These are phyloP conservation scores for Dioscorea cayenensis DNA, from an alignment of 116 monocot genomes.

Conservation along the genomic window DNA sequence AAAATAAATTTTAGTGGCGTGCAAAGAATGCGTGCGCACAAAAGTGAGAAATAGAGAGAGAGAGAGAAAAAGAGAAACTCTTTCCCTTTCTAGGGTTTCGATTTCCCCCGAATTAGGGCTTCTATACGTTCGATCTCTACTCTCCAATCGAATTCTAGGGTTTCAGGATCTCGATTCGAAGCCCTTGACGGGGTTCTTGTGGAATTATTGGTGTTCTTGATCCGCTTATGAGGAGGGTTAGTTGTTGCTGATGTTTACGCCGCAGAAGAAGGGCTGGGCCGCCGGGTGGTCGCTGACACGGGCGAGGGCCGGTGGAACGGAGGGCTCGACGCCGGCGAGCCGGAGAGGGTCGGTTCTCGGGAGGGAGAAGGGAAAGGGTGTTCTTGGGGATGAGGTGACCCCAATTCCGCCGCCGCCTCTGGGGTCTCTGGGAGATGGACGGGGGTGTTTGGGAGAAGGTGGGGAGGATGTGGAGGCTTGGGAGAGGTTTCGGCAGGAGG, in stretches of 20 bases:
- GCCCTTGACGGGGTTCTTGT: not conserved
- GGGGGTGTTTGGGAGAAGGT: conserved; percentile 4
- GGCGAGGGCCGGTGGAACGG: conserved; percentile 20
- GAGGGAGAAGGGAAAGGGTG: conserved; percentile 44
- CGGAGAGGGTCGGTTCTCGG: conserved; percentile 11
- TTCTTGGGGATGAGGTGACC: conserved; percentile 10
- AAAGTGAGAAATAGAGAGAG: not conserved
- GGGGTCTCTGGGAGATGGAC: conserved; percentile 34
- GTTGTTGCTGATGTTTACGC: conserved; percentile 77
- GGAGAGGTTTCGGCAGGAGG: conserved; percentile 70
- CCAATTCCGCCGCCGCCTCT: conserved; percentile 49
- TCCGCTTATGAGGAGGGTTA: conserved; percentile 4
- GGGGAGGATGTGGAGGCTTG: conserved; percentile 53
- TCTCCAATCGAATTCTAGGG: conserved; percentile 1
- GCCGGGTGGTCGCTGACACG: conserved; percentile 55
- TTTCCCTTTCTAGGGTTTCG: conserved; percentile 1
- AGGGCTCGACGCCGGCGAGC: conserved; percentile 15
- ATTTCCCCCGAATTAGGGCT: conserved; percentile 1
- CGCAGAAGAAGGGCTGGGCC: conserved; percentile 66
- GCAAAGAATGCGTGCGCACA: not conserved
- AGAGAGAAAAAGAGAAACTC: not conserved
- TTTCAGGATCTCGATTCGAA: conserved; percentile 6
- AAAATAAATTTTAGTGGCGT: not conserved
- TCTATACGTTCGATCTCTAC: not conserved
- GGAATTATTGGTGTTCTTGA: not conserved